phyloP scores from a whole-genome alignment of 441 rosid species.

The Bocquillonia castaneifolia region DNA sequence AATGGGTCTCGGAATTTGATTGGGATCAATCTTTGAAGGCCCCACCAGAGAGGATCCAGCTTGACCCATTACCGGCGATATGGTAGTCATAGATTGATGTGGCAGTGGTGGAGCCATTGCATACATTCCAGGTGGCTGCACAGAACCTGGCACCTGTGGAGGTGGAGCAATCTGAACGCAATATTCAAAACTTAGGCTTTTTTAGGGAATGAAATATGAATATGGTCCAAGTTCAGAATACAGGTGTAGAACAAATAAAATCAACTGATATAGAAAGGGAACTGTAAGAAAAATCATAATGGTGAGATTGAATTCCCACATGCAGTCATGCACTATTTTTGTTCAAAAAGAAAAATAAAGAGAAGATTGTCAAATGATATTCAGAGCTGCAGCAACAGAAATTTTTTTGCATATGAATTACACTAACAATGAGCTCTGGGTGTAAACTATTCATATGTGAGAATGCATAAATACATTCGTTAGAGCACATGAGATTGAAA shows the following conservation, averaged over 20 bases:
- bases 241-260: background rate
- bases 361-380: background rate
- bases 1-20: slow-evolving; percentile 55
- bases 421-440: background rate
- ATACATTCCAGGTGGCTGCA: slow-evolving; percentile 44
- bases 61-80: slow-evolving; percentile 45
- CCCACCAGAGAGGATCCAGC: slow-evolving; percentile 41
- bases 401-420: background rate
- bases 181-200: slow-evolving; percentile 16
- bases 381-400: background rate
- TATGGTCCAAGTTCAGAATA: background rate
- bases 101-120: slow-evolving; percentile 42
- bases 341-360: background rate
- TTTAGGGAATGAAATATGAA: background rate
- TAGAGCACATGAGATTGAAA: background rate
- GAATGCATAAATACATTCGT: background rate
- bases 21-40: slow-evolving; percentile 52
- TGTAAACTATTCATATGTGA: background rate
- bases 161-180: slow-evolving; percentile 37
- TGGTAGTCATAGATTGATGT: slow-evolving; percentile 42
- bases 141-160: slow-evolving; percentile 39
- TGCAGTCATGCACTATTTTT: background rate
- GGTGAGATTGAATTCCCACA: background rate
- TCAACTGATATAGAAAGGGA: background rate
- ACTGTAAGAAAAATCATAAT: background rate